Percentiles rank a stretch among this genome's conserved stretches.
These are phyloP conservation scores for Xerocomus amazonicus DNA, from an alignment of 1,284 basidiomycete species.

Conservation along the genomic window DNA sequence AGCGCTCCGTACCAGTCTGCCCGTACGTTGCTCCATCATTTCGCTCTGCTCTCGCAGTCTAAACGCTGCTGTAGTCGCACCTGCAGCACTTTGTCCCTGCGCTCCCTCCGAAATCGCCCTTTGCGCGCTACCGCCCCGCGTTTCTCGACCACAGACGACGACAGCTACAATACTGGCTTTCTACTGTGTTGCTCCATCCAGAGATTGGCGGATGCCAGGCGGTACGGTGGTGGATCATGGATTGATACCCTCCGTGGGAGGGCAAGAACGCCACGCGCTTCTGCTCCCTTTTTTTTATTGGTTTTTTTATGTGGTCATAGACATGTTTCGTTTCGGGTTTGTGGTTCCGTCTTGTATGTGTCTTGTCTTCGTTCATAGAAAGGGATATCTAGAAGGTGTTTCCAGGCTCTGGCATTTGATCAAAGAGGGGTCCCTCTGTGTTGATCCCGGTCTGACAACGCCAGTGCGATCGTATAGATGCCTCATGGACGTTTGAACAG, in stretches of 20 bases:
- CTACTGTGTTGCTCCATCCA: slow-evolving; percentile 64
- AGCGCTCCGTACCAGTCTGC: slow-evolving; percentile 49
- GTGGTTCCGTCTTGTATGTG: too few species aligned
- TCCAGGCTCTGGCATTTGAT: not conserved
- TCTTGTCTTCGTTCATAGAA: not conserved
- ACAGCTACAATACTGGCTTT: slow-evolving; percentile 65
- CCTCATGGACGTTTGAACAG: too few species aligned
- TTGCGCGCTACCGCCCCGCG: slow-evolving; percentile 61
- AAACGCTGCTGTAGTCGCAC: slow-evolving; percentile 33
- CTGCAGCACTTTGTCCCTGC: slow-evolving; percentile 51
- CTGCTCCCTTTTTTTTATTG: slow-evolving; percentile 9
- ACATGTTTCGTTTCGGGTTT: too few species aligned
- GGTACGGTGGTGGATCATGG: slow-evolving; percentile 64
- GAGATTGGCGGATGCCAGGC: slow-evolving; percentile 63
- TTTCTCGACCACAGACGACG: slow-evolving; percentile 71
- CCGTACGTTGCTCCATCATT: slow-evolving; percentile 37
- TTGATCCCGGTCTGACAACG: too few species aligned
- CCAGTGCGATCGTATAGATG: too few species aligned
- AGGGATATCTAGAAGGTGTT: not conserved
- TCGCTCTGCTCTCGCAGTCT: not conserved
- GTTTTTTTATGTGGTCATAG: slow-evolving; percentile 10
- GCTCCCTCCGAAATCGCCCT: slow-evolving; percentile 67
- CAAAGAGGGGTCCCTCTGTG: not conserved
- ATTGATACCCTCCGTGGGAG: slow-evolving; percentile 25
- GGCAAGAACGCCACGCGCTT: too few species aligned